Evolutionary conservation across 495 filamentous ascomycete genomes (phyloP), one percentile per base, ranked within the genome.

Genomic region (Aspergillus sclerotiicarbonarius): DNA sequence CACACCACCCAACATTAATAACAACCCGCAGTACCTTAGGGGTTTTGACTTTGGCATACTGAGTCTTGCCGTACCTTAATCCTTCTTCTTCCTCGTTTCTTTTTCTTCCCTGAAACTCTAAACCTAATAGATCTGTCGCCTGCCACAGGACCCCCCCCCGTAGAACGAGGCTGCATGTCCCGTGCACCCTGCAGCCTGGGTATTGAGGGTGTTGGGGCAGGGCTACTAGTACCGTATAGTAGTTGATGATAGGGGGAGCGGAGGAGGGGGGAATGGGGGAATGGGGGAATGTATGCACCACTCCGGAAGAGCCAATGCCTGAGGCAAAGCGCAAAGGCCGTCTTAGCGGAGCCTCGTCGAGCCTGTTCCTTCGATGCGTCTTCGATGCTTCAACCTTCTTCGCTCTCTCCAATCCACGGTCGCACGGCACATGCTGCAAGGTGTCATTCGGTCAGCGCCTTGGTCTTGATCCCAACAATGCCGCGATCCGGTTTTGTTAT

Each of bases 341-440:
- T 37, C 25, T 65, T 58, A 55, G 55, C 59, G 50, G 60, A 62
- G 65, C 65, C 64, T 58, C 58, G 39, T 57, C 58, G 18, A 25
- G 31, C 33, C 41, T 29, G 48, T 53, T 62, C 55, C 70, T 74
- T 73, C 70, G 68, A 70, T 70, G 68, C 71, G 64, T 68, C 67
- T 74, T 71, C 71, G 67, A 68, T 73, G 68, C 66, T 66, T 60
- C 61, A 62, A 57, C 65, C 54, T 57, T 59, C 53, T 58, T 61
- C 41, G 57, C 46, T 32, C 33, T 46, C 51, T 33, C 45, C 48
- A 48, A 57, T 39, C 41, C 53, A 30, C 43, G 31, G 12, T 29
- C 49, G 21, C 52, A 43, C 41, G 44, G 51, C 46, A 20, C 47
- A 46, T 18, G 52, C 57, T 62, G 57, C 62, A 62, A 43, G 54